Evolutionary conservation across 139 green algal genomes (phyloP).

Genomic region (Chlamydomonas incerta): DNA sequence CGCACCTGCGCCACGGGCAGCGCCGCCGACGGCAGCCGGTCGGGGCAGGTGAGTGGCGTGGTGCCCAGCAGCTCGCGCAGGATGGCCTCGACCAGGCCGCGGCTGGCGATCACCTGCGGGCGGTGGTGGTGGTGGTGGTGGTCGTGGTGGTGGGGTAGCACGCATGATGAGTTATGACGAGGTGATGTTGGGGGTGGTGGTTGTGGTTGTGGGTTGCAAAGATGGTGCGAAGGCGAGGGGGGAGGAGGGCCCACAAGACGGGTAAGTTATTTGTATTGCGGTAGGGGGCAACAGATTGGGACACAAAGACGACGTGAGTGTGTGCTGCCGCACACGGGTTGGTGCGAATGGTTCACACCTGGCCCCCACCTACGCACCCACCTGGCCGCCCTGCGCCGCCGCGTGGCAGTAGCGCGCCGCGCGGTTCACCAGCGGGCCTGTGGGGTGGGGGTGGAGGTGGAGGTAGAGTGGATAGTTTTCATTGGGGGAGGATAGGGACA

Average conservation of each 20-base stretch:
- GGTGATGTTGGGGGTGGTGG: not conserved
- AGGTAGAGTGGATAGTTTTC: no score
- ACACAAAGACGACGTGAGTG: no score
- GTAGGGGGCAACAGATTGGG: no score
- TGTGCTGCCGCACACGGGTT: no score
- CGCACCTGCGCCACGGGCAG: constrained; percentile 8
- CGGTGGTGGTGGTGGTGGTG: no score
- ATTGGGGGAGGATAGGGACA: no score
- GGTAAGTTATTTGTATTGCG: no score
- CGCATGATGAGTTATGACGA: not conserved
- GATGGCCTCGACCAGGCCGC: constrained; percentile 26
- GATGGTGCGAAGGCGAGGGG: not conserved
- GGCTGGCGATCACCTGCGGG: constrained; percentile 17
- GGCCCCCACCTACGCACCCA: no score
- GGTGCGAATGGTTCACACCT: no score
- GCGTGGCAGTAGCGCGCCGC: constrained; percentile 66
- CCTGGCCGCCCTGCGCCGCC: constrained; percentile 60
- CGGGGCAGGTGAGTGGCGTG: no score
- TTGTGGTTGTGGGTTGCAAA: no score
- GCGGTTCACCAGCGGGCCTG: constrained; percentile 60
- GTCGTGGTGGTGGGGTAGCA: not conserved
- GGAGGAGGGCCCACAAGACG: not conserved
- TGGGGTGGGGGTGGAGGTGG: no score
- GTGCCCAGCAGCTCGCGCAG: constrained; percentile 16
- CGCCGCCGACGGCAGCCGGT: not conserved